Evolutionary conservation across 176 grass and related monocot genomes (phyloP).

Genomic region (Zoysia japonica): DNA sequence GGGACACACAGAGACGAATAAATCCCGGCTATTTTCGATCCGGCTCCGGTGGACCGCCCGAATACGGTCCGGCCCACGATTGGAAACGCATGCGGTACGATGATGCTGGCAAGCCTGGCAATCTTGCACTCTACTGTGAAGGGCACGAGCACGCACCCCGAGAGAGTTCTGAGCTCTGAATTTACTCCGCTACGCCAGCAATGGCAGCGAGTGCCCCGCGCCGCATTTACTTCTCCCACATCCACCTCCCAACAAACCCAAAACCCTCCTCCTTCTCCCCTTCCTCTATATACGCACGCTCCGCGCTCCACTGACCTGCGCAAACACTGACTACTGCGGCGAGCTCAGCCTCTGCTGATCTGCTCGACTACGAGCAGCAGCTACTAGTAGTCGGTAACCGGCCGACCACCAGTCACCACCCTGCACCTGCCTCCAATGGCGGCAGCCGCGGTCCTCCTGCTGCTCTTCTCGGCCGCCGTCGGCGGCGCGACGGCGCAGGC

Average conservation of each 20-base stretch:
- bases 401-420: background rate
- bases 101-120: no score
- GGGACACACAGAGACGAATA: no score
- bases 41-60: no score
- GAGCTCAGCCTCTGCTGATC: background rate
- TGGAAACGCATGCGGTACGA: no score
- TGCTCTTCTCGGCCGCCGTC: background rate
- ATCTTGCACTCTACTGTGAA: no score
- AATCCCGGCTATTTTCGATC: background rate
- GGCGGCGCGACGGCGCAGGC: constrained; percentile 26
- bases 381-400: no score
- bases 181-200: constrained; percentile 41
- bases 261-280: background rate
- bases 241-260: constrained; percentile 20
- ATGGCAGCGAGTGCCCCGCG: constrained; percentile 28
- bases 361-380: no score
- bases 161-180: constrained; percentile 17
- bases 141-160: background rate
- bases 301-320: background rate
- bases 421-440: constrained; percentile 6
- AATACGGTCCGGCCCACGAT: background rate
- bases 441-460: background rate
- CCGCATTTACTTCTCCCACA: constrained; percentile 31
- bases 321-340: background rate
- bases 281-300: constrained; percentile 34